phyloP scores from a whole-genome alignment of 345 rosid genomes.

The Turritis glabra region DNA sequence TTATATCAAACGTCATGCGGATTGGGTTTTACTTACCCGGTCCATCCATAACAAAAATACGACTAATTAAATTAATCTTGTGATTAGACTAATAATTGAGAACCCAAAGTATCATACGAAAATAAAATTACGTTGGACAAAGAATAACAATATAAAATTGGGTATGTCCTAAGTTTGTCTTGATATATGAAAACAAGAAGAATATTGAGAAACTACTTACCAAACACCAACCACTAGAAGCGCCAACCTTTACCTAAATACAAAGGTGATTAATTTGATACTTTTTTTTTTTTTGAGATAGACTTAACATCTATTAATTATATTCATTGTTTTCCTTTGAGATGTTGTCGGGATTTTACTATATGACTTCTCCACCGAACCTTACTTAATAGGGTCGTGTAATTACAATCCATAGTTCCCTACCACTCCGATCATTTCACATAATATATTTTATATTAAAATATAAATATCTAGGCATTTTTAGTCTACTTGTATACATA shows the following conservation, averaged over 20 bases:
- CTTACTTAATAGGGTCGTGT: conserved; percentile 14
- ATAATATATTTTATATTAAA: neutral
- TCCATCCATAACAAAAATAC: neutral
- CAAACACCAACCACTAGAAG: conserved; percentile 36
- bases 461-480: neutral
- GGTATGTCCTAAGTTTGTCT: conserved; percentile 32
- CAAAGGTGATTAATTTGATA: conserved; percentile 3
- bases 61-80: neutral
- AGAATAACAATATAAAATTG: conserved; percentile 11
- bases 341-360: conserved; percentile 1
- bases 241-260: conserved; percentile 35
- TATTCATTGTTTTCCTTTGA: neutral
- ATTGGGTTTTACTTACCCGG: neutral
- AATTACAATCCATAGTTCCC: conserved; percentile 1
- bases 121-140: neutral
- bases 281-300: neutral
- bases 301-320: neutral
- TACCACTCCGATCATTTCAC: conserved; percentile 9
- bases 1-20: too few relatives aligned
- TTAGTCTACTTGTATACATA: neutral
- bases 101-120: neutral
- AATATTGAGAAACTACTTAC: conserved; percentile 38
- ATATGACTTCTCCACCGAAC: neutral
- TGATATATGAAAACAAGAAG: conserved; percentile 35
- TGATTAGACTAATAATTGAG: conserved; percentile 16